Evolutionary conservation across 306 rosid genomes (phyloP).

Genomic region (Acacia melanoxylon): DNA sequence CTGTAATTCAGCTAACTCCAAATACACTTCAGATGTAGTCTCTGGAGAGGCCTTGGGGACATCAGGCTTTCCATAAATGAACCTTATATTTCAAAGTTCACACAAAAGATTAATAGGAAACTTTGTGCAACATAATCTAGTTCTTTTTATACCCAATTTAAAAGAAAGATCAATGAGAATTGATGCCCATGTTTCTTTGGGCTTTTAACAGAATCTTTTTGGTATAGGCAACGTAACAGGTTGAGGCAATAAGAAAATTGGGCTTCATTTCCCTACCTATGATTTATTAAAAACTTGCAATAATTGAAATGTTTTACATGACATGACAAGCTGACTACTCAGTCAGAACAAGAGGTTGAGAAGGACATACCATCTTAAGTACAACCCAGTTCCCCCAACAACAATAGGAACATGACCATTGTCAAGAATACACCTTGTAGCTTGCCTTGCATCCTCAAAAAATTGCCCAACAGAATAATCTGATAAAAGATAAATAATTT

Average conservation of each 20-base stretch:
- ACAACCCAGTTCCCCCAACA: slow-evolving; percentile 94
- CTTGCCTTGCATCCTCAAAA: slow-evolving; percentile 93
- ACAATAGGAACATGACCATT: slow-evolving; percentile 80
- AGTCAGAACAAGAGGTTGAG: slow-evolving; percentile 18
- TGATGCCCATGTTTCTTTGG: not conserved
- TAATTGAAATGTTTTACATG: not conserved
- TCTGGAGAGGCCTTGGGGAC: slow-evolving; percentile 81
- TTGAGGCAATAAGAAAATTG: slow-evolving; percentile 9
- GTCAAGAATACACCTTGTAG: slow-evolving; percentile 70
- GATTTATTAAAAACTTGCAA: slow-evolving; percentile 16
- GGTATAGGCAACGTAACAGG: slow-evolving; percentile 1
- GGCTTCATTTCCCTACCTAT: slow-evolving; percentile 23
- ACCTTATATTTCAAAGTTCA: slow-evolving; percentile 52
- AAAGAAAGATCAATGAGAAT: not conserved
- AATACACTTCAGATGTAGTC: slow-evolving; percentile 56
- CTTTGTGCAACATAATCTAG: slow-evolving; percentile 8
- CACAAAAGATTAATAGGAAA: slow-evolving; percentile 10
- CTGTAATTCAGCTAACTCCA: slow-evolving; percentile 66
- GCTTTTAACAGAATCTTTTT: not conserved
- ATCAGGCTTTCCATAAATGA: slow-evolving; percentile 88
- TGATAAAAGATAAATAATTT: slow-evolving; percentile 50
- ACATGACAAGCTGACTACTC: slow-evolving; percentile 19
- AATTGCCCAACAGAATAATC: slow-evolving; percentile 93
- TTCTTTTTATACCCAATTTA: not conserved
- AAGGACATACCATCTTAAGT: slow-evolving; percentile 80